phyloP scores from a whole-genome alignment of 768 basidiomycete genomes.

The Lactifluus hygrophoroides region DNA sequence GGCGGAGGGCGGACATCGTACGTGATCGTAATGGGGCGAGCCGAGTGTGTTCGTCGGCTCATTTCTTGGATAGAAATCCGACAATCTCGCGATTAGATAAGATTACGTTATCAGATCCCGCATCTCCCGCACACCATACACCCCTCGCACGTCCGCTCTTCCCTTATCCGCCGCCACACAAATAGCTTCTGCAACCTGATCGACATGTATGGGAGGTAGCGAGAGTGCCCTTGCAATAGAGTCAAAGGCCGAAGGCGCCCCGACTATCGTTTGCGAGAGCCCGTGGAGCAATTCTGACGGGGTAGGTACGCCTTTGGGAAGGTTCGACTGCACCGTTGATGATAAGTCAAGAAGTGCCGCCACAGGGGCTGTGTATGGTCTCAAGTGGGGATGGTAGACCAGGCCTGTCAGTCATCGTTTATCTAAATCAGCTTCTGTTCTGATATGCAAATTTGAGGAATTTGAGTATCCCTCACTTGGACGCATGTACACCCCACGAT shows the following conservation, averaged over 20 bases:
- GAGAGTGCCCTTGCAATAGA: slow-evolving; percentile 71
- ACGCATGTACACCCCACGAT: slow-evolving; percentile 73
- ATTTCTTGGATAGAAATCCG: not conserved
- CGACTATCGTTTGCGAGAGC: slow-evolving; percentile 29
- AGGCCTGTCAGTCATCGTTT: slow-evolving; percentile 46
- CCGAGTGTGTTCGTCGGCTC: too few relatives aligned
- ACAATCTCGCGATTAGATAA: slow-evolving; percentile 21
- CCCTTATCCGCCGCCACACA: slow-evolving; percentile 49
- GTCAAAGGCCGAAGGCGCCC: slow-evolving; percentile 41
- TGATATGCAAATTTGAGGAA: not conserved
- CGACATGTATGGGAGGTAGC: slow-evolving; percentile 92
- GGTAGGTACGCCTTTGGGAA: slow-evolving; percentile 49
- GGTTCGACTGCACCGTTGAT: slow-evolving; percentile 54
- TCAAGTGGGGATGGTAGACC: slow-evolving; percentile 91
- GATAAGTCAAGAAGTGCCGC: slow-evolving; percentile 81
- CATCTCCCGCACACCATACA: slow-evolving; percentile 66
- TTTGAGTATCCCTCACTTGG: slow-evolving; percentile 56
- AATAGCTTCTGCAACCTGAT: slow-evolving; percentile 85
- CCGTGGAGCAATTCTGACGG: slow-evolving; percentile 56
- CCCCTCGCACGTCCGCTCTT: slow-evolving; percentile 44
- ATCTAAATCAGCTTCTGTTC: not conserved
- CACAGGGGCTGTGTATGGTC: slow-evolving; percentile 81
- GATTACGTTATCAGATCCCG: slow-evolving; percentile 44
- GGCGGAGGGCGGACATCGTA: slow-evolving; percentile 14
- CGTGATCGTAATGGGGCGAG: slow-evolving; percentile 4